Evolutionary conservation across 345 rosid species (phyloP).

Genomic region (Eucalyptus rudis): DNA sequence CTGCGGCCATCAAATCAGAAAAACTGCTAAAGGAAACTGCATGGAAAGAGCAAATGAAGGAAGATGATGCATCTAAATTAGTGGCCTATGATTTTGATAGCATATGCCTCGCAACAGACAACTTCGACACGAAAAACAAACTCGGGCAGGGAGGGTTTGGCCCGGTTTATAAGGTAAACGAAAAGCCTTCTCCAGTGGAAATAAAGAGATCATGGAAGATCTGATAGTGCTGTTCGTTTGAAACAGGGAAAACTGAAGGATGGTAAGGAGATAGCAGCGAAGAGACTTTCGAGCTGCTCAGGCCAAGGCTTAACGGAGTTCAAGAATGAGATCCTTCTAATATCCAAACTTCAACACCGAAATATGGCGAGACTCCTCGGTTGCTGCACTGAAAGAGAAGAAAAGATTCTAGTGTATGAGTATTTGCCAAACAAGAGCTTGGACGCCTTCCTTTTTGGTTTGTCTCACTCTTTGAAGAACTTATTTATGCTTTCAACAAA

Average conservation of each 20-base stretch:
- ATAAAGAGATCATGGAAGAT: not conserved
- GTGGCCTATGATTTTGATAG: not conserved
- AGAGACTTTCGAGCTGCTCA: constrained; percentile 12
- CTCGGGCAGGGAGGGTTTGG: constrained; percentile 24
- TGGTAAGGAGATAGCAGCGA: constrained; percentile 10
- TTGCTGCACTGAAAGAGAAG: constrained; percentile 6
- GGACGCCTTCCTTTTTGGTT: no score
- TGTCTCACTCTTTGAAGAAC: not conserved
- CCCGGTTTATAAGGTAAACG: not conserved
- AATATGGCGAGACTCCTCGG: constrained; percentile 18
- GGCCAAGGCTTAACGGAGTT: constrained; percentile 18
- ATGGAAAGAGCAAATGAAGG: not conserved
- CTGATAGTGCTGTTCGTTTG: not conserved
- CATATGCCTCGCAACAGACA: not conserved
- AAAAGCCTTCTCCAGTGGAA: not conserved
- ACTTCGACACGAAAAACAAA: not conserved
- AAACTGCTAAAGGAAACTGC: not conserved
- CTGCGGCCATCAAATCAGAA: not conserved
- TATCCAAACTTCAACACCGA: constrained; percentile 17
- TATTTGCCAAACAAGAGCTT: not conserved
- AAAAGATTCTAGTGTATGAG: not conserved
- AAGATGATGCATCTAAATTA: not conserved
- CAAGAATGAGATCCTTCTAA: not conserved
- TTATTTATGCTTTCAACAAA: not conserved
- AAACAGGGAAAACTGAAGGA: not conserved